phyloP scores from a whole-genome alignment of 805 yeast species.

The Kregervanrija fluxuum region DNA sequence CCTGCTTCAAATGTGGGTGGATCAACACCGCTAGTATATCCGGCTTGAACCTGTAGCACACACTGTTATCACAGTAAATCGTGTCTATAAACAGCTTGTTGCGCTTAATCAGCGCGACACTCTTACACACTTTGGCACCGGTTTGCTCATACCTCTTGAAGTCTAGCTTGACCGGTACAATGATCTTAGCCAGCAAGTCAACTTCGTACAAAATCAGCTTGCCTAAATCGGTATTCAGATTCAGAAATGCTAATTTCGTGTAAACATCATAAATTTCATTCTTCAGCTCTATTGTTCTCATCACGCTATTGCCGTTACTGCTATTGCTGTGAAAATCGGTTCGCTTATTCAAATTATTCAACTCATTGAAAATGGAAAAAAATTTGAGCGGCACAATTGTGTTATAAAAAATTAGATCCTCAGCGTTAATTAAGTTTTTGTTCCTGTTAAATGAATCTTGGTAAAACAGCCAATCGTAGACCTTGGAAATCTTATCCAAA shows the following conservation, averaged over 20 bases:
- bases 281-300: conserved; percentile 25
- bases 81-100: neutral
- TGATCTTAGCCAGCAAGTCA: conserved; percentile 4
- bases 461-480: conserved; percentile 74
- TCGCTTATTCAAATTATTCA: conserved; percentile 25
- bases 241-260: conserved; percentile 19
- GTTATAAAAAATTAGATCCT: conserved; percentile 34
- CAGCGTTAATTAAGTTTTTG: conserved; percentile 38
- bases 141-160: neutral
- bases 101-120: neutral
- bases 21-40: conserved; percentile 3
- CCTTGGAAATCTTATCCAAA: conserved; percentile 46
- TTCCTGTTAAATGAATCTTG: conserved; percentile 52
- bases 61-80: neutral
- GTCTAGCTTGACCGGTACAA: conserved; percentile 3
- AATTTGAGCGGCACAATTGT: conserved; percentile 53
- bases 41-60: neutral
- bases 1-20: too few species aligned
- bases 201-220: conserved; percentile 23
- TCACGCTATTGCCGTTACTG: neutral
- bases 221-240: conserved; percentile 15
- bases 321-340: too few species aligned
- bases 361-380: conserved; percentile 58
- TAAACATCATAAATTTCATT: conserved; percentile 29
- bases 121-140: too few species aligned